phyloP scores from a whole-genome alignment of 345 rosid genomes.

The Laguncularia racemosa region DNA sequence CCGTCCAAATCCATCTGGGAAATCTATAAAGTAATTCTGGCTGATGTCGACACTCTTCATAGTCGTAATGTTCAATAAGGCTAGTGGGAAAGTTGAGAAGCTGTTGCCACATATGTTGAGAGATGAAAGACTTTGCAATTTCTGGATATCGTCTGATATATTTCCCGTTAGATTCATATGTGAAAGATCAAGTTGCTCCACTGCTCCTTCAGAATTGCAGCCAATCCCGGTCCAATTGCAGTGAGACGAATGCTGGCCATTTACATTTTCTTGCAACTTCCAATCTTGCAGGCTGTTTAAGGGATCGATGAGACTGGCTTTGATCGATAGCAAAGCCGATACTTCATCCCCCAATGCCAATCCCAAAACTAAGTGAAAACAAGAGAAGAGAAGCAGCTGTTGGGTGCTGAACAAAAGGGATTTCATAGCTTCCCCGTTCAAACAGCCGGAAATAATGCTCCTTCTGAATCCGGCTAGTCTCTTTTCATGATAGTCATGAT shows the following conservation, averaged over 20 bases:
- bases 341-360: conserved; percentile 29
- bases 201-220: conserved; percentile 58
- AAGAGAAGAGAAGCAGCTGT: conserved; percentile 24
- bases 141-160: conserved; percentile 48
- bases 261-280: conserved; percentile 31
- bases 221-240: conserved; percentile 86
- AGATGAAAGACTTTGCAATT: conserved; percentile 40
- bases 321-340: conserved; percentile 47
- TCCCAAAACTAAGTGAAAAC: conserved; percentile 17
- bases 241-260: conserved; percentile 17
- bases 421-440: background rate
- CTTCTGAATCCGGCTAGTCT: background rate
- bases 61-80: conserved; percentile 40
- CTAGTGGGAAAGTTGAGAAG: conserved; percentile 40
- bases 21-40: conserved; percentile 50
- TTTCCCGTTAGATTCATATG: conserved; percentile 68
- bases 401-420: conserved; percentile 18
- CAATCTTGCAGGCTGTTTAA: conserved; percentile 55
- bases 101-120: conserved; percentile 75
- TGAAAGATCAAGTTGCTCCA: conserved; percentile 71
- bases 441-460: conserved; percentile 9
- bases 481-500: no score
- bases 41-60: conserved; percentile 57
- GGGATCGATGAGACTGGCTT: conserved; percentile 57
- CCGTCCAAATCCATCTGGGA: conserved; percentile 47